Conservation (phyloP, 1,139 yeast species). For the Diutina mesorugosa region DNA sequence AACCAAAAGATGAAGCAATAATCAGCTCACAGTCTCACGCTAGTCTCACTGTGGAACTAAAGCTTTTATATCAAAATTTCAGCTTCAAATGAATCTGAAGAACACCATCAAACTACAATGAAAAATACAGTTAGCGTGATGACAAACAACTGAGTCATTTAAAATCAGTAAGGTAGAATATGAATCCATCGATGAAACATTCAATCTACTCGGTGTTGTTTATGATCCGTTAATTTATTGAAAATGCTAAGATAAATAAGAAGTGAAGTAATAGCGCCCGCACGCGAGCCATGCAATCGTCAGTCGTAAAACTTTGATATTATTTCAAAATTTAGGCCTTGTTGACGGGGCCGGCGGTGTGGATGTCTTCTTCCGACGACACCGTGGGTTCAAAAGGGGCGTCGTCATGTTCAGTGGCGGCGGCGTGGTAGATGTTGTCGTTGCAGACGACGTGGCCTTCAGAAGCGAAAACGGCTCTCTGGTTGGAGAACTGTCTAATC, state of each 20-base stretch:
- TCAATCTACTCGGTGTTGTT: no score
- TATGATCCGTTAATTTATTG: no score
- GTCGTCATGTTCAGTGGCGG: conserved; percentile 1
- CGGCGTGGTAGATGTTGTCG: background rate
- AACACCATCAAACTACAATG: no score
- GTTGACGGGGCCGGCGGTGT: background rate
- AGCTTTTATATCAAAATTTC: no score
- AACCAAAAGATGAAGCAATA: no score
- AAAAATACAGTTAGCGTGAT: no score
- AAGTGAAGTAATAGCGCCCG: background rate
- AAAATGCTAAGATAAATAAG: background rate
- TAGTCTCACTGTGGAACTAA: no score
- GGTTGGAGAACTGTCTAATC: conserved; percentile 2
- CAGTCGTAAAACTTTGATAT: background rate
- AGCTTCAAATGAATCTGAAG: no score
- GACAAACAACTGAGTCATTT: no score
- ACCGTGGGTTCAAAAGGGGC: conserved; percentile 1
- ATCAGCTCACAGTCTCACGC: no score
- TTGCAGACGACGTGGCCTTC: conserved; percentile 1
- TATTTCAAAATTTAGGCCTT: background rate
- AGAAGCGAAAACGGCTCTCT: background rate
- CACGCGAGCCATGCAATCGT: conserved; percentile 1
- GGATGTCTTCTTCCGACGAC: conserved; percentile 1
- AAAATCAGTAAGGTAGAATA: no score
- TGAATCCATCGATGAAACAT: no score